Base-by-base conservation (phyloP, 495 filamentous ascomycete genomes). In the Aspergillus hancockii region DNA sequence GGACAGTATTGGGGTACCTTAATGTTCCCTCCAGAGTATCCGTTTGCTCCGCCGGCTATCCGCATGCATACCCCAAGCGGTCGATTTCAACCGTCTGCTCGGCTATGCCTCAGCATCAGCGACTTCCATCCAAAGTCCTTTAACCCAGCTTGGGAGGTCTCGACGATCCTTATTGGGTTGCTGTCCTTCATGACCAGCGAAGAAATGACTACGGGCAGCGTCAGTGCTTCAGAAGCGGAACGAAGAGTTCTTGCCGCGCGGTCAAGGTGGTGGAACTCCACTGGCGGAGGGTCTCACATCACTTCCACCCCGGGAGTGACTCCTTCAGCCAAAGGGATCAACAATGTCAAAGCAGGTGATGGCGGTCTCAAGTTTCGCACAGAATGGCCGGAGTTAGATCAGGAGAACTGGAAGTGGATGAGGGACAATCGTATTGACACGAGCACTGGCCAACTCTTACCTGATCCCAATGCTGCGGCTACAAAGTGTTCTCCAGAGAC, bases 1-100 rank as follows among this genome's bases (percentile, higher is more conserved):
- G 94, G 94, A 38, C 94, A 98, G 70, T 98, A 98, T 78, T 98
- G 94, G 94, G 94, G 94, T 41, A 97, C 95, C 1, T 78, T 98
- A 36, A 88, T 93, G 55, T 98, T 98, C 73, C 94, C 94, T 23
- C 85, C 92, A 9, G 91, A 96, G 77, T 98, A 98, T 71, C 94
- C 94, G 22, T 98, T 97, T 72, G 93, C 93, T 10, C 95, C 95
- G 28, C 94, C 94, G 13, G 92, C 95, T 6, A 98, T 98, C 73
- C 90, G 93, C 63, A 98, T 98, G 94, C 94, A 98, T 77, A 98
- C 94, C 0, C 94, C 94, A 40, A 92, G 88, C 25, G 94, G 93
- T 61, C 88, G 93, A 71, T 98, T 98, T 78, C 92, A 96, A 69
- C 91, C 92, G 10, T 91, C 87, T 2, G 92, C 90, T 10, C 87